Conservation (phyloP, 108 stramenopile genomes). For the Ochromonas danica region DNA sequence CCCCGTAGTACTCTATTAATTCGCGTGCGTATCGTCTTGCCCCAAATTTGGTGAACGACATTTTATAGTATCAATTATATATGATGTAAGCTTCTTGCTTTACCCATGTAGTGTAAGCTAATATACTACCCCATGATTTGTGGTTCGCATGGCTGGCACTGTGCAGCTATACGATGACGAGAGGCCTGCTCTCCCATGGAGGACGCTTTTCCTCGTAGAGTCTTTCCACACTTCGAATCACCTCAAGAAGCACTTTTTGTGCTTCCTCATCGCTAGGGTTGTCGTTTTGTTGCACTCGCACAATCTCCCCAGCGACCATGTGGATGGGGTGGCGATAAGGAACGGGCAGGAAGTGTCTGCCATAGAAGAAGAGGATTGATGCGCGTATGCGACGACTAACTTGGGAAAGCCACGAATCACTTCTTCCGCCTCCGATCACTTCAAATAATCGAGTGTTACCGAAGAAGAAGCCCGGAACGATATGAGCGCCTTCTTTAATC, state of each 20-base stretch:
- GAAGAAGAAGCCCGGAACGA: conserved; percentile 46
- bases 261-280: conserved; percentile 45
- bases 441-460: conserved; percentile 41
- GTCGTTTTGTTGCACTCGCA: conserved; percentile 46
- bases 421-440: conserved; percentile 41
- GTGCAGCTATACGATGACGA: too few relatives aligned
- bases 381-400: conserved; percentile 38
- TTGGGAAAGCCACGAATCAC: conserved; percentile 36
- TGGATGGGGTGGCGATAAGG: conserved; percentile 7
- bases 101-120: too few relatives aligned
- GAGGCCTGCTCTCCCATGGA: conserved; percentile 46
- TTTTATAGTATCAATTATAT: too few relatives aligned
- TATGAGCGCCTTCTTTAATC: conserved; percentile 30
- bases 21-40: too few relatives aligned
- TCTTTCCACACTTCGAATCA: conserved; percentile 34
- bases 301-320: conserved; percentile 25
- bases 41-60: too few relatives aligned
- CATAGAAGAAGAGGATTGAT: conserved; percentile 29
- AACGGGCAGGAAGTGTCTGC: conserved; percentile 1
- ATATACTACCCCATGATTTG: too few relatives aligned
- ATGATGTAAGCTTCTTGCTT: too few relatives aligned
- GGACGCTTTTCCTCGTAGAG: conserved; percentile 47
- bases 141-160: too few relatives aligned
- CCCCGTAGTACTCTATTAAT: too few relatives aligned
- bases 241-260: conserved; percentile 34